These are phyloP conservation scores for Fusarium agapanthi DNA, from an alignment of 2,329 filamentous ascomycete species.

Conservation along the genomic window DNA sequence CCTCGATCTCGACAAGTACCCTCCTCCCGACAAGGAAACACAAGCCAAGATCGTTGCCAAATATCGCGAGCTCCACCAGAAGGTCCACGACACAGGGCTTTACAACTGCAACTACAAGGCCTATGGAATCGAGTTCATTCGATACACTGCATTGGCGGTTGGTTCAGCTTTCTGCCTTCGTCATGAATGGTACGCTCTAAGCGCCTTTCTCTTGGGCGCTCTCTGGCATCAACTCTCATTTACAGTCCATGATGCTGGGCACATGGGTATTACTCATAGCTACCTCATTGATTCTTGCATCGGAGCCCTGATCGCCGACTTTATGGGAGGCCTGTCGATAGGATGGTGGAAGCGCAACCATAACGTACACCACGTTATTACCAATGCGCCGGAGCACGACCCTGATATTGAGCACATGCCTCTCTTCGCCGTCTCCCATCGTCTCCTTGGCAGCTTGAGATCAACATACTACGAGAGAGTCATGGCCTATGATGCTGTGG, in stretches of 20 bases:
- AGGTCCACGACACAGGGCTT: constrained; percentile 77
- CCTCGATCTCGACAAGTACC: constrained; percentile 82
- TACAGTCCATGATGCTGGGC: constrained; percentile 91
- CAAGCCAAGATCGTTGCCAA: constrained; percentile 81
- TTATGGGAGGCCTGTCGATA: constrained; percentile 85
- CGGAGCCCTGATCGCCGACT: constrained; percentile 90
- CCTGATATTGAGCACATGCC: constrained; percentile 94
- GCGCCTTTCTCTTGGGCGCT: constrained; percentile 78
- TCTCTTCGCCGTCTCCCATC: constrained; percentile 86
- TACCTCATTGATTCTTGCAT: constrained; percentile 86
- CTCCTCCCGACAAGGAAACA: constrained; percentile 74
- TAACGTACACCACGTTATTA: constrained; percentile 96
- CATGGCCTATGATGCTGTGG: constrained; percentile 80
- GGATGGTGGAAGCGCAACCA: constrained; percentile 98
- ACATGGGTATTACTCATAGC: constrained; percentile 96
- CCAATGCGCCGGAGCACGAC: constrained; percentile 94
- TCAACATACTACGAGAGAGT: constrained; percentile 86
- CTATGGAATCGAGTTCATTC: constrained; percentile 77
- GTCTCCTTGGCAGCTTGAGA: constrained; percentile 75
- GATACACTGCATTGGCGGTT: constrained; percentile 73
- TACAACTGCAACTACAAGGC: constrained; percentile 86
- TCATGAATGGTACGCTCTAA: constrained; percentile 72
- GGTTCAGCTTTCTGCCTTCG: constrained; percentile 68
- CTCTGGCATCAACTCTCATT: constrained; percentile 98
- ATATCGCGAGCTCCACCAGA: constrained; percentile 80